Conservation (phyloP, 345 rosid genomes). For the Brassica incana region DNA sequence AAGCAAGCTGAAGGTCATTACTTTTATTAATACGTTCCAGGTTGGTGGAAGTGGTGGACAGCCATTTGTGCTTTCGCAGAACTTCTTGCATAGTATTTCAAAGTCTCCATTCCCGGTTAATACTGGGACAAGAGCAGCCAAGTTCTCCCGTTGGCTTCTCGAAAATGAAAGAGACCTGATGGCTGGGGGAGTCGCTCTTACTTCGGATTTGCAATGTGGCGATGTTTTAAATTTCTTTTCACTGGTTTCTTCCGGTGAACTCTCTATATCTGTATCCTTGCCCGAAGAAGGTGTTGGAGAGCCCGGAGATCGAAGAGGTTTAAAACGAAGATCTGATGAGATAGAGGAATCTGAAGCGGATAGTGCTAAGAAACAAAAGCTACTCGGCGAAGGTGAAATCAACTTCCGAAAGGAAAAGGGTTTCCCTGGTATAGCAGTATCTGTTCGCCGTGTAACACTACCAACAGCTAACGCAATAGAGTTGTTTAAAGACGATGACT, state of each 20-base stretch:
- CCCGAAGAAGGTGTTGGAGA: conserved; percentile 96
- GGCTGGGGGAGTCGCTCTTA: conserved; percentile 55
- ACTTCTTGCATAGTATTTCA: conserved; percentile 70
- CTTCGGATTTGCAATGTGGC: conserved; percentile 86
- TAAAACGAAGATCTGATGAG: conserved; percentile 68
- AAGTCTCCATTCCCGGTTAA: conserved; percentile 73
- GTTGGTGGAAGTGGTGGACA: conserved; percentile 79
- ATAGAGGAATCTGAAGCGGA: conserved; percentile 51
- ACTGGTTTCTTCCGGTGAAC: conserved; percentile 74
- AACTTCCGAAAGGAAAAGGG: conserved; percentile 88
- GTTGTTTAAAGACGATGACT: conserved; percentile 49
- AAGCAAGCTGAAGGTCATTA: conserved; percentile 18
- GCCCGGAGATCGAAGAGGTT: conserved; percentile 75
- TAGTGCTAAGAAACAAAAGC: conserved; percentile 62
- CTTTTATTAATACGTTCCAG: conserved; percentile 49
- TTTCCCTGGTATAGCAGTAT: conserved; percentile 79
- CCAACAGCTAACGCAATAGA: conserved; percentile 49
- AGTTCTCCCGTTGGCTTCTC: conserved; percentile 69
- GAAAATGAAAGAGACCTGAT: conserved; percentile 61
- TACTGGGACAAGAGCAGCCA: conserved; percentile 81
- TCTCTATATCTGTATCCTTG: conserved; percentile 60
- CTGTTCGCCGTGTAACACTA: conserved; percentile 50
- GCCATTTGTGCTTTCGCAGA: conserved; percentile 79
- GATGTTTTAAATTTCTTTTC: conserved; percentile 76
- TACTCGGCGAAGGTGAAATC: conserved; percentile 68